Percentiles rank a stretch among this genome's conserved stretches.
phyloP scores from a whole-genome alignment of 108 stramenopile species.

The Pseudonitzschia pungens region DNA sequence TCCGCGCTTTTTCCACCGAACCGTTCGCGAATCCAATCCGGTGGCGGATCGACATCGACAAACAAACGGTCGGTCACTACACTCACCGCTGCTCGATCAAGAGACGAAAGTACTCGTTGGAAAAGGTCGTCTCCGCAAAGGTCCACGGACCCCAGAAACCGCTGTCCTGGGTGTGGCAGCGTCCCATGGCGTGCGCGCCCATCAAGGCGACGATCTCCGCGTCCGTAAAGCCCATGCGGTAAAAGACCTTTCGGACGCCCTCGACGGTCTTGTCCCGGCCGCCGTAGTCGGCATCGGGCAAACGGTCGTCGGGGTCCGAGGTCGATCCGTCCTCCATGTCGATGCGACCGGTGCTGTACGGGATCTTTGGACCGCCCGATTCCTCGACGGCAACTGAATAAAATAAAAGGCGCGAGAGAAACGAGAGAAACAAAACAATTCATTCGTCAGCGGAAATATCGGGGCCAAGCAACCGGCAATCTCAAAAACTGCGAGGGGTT shows the following conservation, averaged over 20 bases:
- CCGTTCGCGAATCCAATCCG: too few relatives aligned
- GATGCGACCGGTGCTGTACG: slow-evolving; percentile 67
- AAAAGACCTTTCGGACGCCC: slow-evolving; percentile 92
- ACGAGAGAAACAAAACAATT: neutral
- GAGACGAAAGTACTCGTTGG: slow-evolving; percentile 96
- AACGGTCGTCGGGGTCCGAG: slow-evolving; percentile 71
- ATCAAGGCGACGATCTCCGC: slow-evolving; percentile 94
- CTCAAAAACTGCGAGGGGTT: too few relatives aligned
- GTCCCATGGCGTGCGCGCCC: slow-evolving; percentile 93
- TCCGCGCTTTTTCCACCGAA: too few relatives aligned
- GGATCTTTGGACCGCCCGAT: slow-evolving; percentile 81
- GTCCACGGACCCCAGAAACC: slow-evolving; percentile 95
- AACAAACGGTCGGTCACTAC: too few relatives aligned
- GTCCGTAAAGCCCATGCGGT: slow-evolving; percentile 91
- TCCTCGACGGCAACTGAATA: slow-evolving; percentile 49
- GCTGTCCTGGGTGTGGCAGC: slow-evolving; percentile 86
- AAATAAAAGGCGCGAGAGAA: too few relatives aligned
- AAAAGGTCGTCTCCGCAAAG: slow-evolving; percentile 94
- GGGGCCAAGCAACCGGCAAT: neutral
- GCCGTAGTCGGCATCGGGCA: slow-evolving; percentile 93
- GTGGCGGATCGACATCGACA: too few relatives aligned
- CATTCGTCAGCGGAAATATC: neutral
- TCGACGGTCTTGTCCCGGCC: slow-evolving; percentile 58
- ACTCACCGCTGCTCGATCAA: slow-evolving; percentile 77
- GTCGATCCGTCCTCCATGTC: slow-evolving; percentile 67